These are phyloP conservation scores for Debaryomyces maramus DNA, from an alignment of 805 yeast species.

Conservation along the genomic window DNA sequence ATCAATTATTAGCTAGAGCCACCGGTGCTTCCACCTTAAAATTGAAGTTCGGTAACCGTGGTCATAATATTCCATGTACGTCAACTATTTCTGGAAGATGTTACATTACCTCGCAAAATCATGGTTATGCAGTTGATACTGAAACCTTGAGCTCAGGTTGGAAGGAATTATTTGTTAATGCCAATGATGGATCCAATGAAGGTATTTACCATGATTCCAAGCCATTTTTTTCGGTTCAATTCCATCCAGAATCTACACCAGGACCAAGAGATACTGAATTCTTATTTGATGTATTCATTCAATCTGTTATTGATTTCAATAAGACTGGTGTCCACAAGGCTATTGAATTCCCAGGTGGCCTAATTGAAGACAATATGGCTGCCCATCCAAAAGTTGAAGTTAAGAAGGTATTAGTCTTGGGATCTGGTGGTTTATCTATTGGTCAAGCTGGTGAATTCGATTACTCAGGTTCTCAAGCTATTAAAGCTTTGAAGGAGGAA, in stretches of 20 bases:
- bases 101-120: slow-evolving; percentile 98
- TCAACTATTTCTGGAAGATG: slow-evolving; percentile 89
- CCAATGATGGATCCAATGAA: slow-evolving; percentile 97
- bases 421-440: slow-evolving; percentile 97
- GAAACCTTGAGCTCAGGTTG: slow-evolving; percentile 73
- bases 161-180: slow-evolving; percentile 92
- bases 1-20: slow-evolving; percentile 93
- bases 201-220: slow-evolving; percentile 89
- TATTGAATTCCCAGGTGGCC: slow-evolving; percentile 90
- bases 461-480: slow-evolving; percentile 98
- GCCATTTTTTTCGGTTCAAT: slow-evolving; percentile 96
- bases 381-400: slow-evolving; percentile 78
- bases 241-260: slow-evolving; percentile 98
- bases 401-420: slow-evolving; percentile 90
- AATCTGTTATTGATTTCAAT: slow-evolving; percentile 70
- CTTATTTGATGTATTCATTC: slow-evolving; percentile 88
- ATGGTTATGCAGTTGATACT: slow-evolving; percentile 95
- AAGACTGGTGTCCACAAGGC: slow-evolving; percentile 60
- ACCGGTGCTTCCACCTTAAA: slow-evolving; percentile 91
- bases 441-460: slow-evolving; percentile 99
- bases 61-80: slow-evolving; percentile 96
- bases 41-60: slow-evolving; percentile 97
- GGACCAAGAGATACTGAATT: slow-evolving; percentile 99
- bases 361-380: slow-evolving; percentile 66
- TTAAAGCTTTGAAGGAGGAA: slow-evolving; percentile 96